A percentile compares a stretch with the other conserved stretches of the same genome.
Evolutionary conservation across 2,329 filamentous ascomycete genomes (phyloP).

Genomic region (Aspergillus ochraceus): DNA sequence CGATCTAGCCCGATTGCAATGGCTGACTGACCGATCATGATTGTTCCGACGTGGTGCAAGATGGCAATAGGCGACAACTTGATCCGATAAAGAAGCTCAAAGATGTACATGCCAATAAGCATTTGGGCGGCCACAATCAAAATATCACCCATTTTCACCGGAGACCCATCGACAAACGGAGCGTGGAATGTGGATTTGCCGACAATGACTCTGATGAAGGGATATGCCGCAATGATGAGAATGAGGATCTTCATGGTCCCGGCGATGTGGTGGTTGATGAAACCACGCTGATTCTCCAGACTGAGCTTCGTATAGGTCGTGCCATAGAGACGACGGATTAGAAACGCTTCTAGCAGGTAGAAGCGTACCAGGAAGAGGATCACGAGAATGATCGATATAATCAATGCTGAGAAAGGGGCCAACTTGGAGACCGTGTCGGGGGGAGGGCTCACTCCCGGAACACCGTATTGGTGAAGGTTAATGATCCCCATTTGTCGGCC

Average conservation of each 20-base stretch:
- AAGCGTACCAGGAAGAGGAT: conserved; percentile 43
- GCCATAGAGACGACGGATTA: conserved; percentile 38
- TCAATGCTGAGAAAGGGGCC: conserved; percentile 26
- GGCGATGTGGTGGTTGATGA: conserved; percentile 51
- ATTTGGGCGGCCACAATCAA: conserved; percentile 42
- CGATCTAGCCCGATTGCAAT: conserved; percentile 40
- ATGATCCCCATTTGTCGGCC: not conserved
- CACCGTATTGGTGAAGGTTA: not conserved
- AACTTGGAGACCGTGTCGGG: conserved; percentile 25
- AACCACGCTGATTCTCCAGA: conserved; percentile 40
- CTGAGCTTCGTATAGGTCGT: conserved; percentile 36
- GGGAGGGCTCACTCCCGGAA: not conserved
- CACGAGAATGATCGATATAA: conserved; percentile 27
- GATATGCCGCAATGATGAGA: conserved; percentile 42
- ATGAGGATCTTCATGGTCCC: conserved; percentile 44
- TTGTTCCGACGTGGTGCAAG: conserved; percentile 43
- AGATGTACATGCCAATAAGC: conserved; percentile 49
- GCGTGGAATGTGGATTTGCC: conserved; percentile 32
- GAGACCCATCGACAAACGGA: conserved; percentile 27
- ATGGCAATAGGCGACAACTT: conserved; percentile 44
- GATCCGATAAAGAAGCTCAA: conserved; percentile 46
- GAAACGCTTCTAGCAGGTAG: conserved; percentile 44
- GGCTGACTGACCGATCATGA: conserved; percentile 44
- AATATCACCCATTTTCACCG: conserved; percentile 43
- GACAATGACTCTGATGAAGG: conserved; percentile 43